Base-by-base conservation (phyloP, 352 stramenopile genomes). In the Pelagophyceae sp. region DNA sequence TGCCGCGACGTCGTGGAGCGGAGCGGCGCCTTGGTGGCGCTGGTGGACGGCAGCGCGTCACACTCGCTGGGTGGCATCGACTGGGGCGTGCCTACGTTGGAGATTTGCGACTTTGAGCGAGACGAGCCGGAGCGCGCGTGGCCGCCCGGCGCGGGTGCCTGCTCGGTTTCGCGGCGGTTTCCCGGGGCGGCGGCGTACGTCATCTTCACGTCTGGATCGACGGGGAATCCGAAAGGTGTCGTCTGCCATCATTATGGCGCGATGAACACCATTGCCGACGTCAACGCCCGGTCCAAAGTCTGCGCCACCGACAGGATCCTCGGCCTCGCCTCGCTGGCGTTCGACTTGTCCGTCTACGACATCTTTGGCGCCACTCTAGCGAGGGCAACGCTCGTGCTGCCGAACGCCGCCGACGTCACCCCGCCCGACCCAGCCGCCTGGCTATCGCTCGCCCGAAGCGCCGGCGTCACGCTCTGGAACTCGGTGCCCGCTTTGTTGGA, bases 271-370 rank as follows among this genome's bases (percentile, higher is more conserved):
- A 72, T 78, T 38, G 25, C 11, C 0, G 78, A 81, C 40, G 6
- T 80, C 38, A 78, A 78, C 72, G 76, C 72, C 5, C 19, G 38
- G 11, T 81, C 61, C 29, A 1, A 15, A 1, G 29, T 80, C 2
- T 60, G 51, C 2, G 23, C 3, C 45, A 2, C 0, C 29, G 78
- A 81, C 76, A 1, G 20, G 17, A 64, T 80, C 50, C 50, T 81
- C 2, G 75, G 58, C n/a, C 29, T 81, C 33, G 54, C 78, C 20
- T 58, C 23, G 15, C 69, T 81, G 27, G 76, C 67, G 29, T 81
- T 81, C 33, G 78, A 81, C 35, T 38, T 81, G 37, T 81, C 76
- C 2, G 76, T 81, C 67, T 81, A 77, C 61, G 78, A 81, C 38
- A 81, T 80, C 60, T 81, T 81, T 27, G 78, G 78, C 0, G 54